Percentiles rank a stretch among this genome's conserved stretches.
Evolutionary conservation across 2,329 filamentous ascomycete species (phyloP).

Genomic region (Fusarium gaditjirri): DNA sequence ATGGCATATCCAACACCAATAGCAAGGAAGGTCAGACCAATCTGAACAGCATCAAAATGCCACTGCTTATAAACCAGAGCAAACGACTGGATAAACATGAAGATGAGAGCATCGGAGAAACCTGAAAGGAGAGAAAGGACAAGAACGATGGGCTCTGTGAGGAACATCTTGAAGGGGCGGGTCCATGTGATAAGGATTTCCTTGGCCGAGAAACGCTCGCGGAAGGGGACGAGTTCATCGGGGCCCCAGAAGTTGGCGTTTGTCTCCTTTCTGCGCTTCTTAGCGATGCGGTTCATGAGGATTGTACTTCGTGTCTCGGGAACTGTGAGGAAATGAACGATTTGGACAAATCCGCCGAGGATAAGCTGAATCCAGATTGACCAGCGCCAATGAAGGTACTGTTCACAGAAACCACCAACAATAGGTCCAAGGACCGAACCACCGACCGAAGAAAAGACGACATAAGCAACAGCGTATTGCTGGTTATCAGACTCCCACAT

Average conservation of each 20-base stretch:
- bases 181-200: conserved; percentile 68
- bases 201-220: conserved; percentile 65
- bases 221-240: conserved; percentile 73
- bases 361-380: conserved; percentile 88
- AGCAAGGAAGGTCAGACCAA: conserved; percentile 72
- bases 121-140: conserved; percentile 76
- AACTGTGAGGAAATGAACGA: conserved; percentile 74
- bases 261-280: conserved; percentile 72
- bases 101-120: conserved; percentile 80
- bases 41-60: conserved; percentile 66
- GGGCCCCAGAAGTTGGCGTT: conserved; percentile 75
- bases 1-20: conserved; percentile 74
- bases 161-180: conserved; percentile 77
- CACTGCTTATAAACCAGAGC: conserved; percentile 74
- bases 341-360: conserved; percentile 75
- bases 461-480: conserved; percentile 80
- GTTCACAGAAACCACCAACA: conserved; percentile 79
- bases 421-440: conserved; percentile 82
- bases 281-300: conserved; percentile 82
- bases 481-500: conserved; percentile 77
- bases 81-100: conserved; percentile 81
- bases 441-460: conserved; percentile 82
- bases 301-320: conserved; percentile 82
- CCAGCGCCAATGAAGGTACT: conserved; percentile 75
- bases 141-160: conserved; percentile 79